A percentile compares a stretch with the other conserved stretches of the same genome.
Evolutionary conservation across 2,329 filamentous ascomycete genomes (phyloP).

Genomic region (Camillea tinctor): DNA sequence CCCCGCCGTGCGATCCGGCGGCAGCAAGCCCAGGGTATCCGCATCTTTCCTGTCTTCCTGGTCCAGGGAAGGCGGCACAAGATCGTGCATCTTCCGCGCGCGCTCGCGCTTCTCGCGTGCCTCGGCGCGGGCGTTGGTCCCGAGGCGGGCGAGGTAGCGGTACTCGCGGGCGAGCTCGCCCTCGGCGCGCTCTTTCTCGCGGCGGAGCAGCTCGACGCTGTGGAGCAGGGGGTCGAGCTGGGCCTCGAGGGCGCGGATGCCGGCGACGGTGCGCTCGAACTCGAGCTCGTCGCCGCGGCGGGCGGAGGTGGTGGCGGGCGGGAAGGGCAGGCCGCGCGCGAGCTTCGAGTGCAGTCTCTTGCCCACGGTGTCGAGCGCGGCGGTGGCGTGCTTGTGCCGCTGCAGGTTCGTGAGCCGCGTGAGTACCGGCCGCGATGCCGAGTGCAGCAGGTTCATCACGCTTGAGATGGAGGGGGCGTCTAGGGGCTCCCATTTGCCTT

Average conservation of each 20-base stretch:
- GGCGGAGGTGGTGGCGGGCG: slow-evolving; percentile 48
- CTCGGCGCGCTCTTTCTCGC: slow-evolving; percentile 58
- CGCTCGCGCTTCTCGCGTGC: slow-evolving; percentile 49
- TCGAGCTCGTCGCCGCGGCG: slow-evolving; percentile 60
- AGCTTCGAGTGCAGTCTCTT: slow-evolving; percentile 58
- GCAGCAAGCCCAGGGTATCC: slow-evolving; percentile 12
- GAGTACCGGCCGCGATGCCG: slow-evolving; percentile 62
- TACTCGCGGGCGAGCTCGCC: slow-evolving; percentile 56
- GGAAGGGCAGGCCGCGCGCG: slow-evolving; percentile 63
- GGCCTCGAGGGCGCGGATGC: slow-evolving; percentile 54
- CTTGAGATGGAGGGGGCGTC: slow-evolving; percentile 53
- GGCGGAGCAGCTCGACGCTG: slow-evolving; percentile 57
- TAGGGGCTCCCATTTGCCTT: slow-evolving; percentile 65
- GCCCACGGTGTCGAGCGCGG: slow-evolving; percentile 54
- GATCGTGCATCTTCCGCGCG: slow-evolving; percentile 47
- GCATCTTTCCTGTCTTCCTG: slow-evolving; percentile 28
- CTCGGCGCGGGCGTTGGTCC: slow-evolving; percentile 57
- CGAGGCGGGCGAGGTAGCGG: slow-evolving; percentile 47
- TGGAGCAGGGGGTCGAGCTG: slow-evolving; percentile 63
- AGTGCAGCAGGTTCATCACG: slow-evolving; percentile 54
- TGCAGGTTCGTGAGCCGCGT: slow-evolving; percentile 50
- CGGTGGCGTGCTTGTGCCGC: slow-evolving; percentile 52
- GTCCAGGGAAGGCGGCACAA: slow-evolving; percentile 35
- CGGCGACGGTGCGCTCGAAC: slow-evolving; percentile 63
- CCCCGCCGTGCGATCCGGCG: slow-evolving; percentile 16